phyloP scores from a whole-genome alignment of 208 protist species.

The Strigomonas galati region DNA sequence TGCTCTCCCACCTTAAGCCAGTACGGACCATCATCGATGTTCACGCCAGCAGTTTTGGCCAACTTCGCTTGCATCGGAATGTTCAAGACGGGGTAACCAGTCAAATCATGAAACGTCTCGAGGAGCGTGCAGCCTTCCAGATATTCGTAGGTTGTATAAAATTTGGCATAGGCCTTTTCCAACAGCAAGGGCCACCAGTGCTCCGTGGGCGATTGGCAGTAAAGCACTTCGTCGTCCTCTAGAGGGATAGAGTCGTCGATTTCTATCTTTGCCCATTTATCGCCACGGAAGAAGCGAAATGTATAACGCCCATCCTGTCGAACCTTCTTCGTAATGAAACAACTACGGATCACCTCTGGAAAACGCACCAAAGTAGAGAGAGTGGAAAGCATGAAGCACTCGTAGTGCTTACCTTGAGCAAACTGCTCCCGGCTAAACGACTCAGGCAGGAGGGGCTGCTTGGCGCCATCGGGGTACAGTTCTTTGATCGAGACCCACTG shows the following conservation, averaged over 20 bases:
- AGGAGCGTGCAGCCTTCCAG: slow-evolving; percentile 73
- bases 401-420: slow-evolving; percentile 76
- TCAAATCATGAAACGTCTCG: slow-evolving; percentile 79
- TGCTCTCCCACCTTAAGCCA: slow-evolving; percentile 46
- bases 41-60: slow-evolving; percentile 46
- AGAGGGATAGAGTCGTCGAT: slow-evolving; percentile 74
- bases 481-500: slow-evolving; percentile 68
- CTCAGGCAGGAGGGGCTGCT: slow-evolving; percentile 54
- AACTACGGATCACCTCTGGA: slow-evolving; percentile 71
- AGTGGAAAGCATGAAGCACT: slow-evolving; percentile 78
- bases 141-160: slow-evolving; percentile 70
- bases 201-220: slow-evolving; percentile 64
- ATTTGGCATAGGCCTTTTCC: slow-evolving; percentile 92
- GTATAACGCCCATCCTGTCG: slow-evolving; percentile 78
- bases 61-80: slow-evolving; percentile 60
- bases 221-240: slow-evolving; percentile 49
- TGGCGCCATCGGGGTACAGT: slow-evolving; percentile 51
- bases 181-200: slow-evolving; percentile 85
- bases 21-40: slow-evolving; percentile 40
- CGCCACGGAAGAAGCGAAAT: slow-evolving; percentile 78
- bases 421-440: slow-evolving; percentile 66
- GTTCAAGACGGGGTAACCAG: slow-evolving; percentile 70
- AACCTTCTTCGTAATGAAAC: slow-evolving; percentile 76
- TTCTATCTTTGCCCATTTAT: slow-evolving; percentile 70
- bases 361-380: slow-evolving; percentile 58